These are phyloP conservation scores for Aspergillus sp. DNA, from an alignment of 2,329 filamentous ascomycete species.

Conservation along the genomic window DNA sequence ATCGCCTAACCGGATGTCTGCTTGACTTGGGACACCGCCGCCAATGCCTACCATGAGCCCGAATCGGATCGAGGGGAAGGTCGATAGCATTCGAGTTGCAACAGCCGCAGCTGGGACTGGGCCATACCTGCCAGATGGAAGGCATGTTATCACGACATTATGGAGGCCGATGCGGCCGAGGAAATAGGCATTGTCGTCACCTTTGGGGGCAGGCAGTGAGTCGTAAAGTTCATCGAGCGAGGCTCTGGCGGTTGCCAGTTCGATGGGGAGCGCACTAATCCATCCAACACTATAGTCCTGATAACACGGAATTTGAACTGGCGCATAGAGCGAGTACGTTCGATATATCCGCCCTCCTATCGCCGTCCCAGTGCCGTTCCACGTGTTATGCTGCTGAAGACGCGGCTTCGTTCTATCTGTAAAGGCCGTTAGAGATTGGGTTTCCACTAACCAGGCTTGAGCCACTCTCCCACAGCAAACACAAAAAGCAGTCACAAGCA, in stretches of 20 bases:
- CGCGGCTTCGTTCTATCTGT: not conserved
- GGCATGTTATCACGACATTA: constrained; percentile 14
- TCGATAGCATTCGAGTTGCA: constrained; percentile 20
- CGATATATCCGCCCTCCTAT: not conserved
- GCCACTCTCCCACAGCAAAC: not conserved
- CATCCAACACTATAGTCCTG: constrained; percentile 9
- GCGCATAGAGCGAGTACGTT: not conserved
- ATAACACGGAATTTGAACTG: not conserved
- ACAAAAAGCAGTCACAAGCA: not conserved
- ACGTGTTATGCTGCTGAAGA: not conserved
- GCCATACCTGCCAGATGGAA: constrained; percentile 29
- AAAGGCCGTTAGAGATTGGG: not conserved
- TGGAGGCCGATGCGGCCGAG: constrained; percentile 12
- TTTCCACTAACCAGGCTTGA: not conserved
- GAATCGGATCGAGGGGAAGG: constrained; percentile 26
- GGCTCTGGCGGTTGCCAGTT: not conserved
- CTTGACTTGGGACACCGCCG: constrained; percentile 31
- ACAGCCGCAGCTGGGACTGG: constrained; percentile 27
- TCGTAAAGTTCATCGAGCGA: constrained; percentile 10
- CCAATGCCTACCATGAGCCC: constrained; percentile 53
- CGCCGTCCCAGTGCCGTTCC: not conserved
- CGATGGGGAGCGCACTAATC: constrained; percentile 2
- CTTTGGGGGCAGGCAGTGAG: not conserved
- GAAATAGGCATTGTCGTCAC: constrained; percentile 6
- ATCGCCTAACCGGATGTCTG: constrained; percentile 37